phyloP scores from a whole-genome alignment of 176 grass and related monocot species.

The Carex pumila region DNA sequence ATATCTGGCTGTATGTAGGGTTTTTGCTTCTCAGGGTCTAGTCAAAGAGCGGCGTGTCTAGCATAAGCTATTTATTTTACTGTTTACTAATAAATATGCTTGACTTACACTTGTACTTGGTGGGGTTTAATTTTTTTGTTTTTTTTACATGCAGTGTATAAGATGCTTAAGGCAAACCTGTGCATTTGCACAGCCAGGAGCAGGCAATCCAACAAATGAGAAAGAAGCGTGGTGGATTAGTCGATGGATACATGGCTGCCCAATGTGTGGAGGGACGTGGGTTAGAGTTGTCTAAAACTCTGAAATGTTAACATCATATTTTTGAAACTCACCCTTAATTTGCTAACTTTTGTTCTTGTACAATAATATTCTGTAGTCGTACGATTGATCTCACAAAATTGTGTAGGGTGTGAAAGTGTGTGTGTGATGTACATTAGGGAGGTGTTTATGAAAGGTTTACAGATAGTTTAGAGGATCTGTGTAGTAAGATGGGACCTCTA shows the following conservation, averaged over 20 bases:
- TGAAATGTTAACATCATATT: neutral
- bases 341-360: neutral
- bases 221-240: slow-evolving; percentile 92
- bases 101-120: neutral
- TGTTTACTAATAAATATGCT: neutral
- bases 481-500: neutral
- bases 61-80: neutral
- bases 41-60: neutral
- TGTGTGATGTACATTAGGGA: neutral
- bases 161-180: slow-evolving; percentile 91
- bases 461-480: neutral
- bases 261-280: slow-evolving; percentile 97
- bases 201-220: slow-evolving; percentile 39
- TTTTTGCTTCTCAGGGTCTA: neutral
- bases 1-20: neutral
- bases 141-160: slow-evolving; percentile 56
- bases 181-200: slow-evolving; percentile 68
- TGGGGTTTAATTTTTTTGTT: neutral
- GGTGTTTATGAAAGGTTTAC: neutral
- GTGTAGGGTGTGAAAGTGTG: neutral
- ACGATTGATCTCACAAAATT: neutral
- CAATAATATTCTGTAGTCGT: neutral
- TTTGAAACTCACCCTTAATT: neutral
- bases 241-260: slow-evolving; percentile 75
- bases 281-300: slow-evolving; percentile 70